A percentile compares a stretch with the other conserved stretches of the same genome.
Conservation (phyloP, 2,329 filamentous ascomycete species). For the Curvularia lunata region DNA sequence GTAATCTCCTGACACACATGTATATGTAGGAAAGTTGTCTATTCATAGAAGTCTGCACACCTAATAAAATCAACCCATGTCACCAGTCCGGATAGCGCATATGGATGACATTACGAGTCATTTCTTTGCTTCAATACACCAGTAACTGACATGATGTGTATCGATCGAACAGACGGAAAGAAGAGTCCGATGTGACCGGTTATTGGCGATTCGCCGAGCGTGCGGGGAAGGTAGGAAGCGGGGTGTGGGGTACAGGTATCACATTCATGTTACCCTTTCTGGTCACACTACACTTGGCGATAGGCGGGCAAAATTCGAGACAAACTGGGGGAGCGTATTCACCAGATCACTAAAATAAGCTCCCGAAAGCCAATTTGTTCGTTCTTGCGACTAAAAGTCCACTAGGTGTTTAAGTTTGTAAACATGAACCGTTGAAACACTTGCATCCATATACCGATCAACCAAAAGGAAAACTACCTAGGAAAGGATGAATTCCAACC, state of each 20-base stretch:
- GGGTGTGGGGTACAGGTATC: neutral
- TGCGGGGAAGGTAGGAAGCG: slow-evolving; percentile 2
- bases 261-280: neutral
- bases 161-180: neutral
- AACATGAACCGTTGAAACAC: neutral
- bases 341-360: neutral
- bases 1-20: too few relatives aligned
- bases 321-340: neutral
- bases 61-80: too few relatives aligned
- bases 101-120: slow-evolving; percentile 6
- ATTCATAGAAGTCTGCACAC: too few relatives aligned
- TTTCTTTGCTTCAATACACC: neutral
- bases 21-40: neutral
- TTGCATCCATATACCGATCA: neutral
- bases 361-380: too few relatives aligned
- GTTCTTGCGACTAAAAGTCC: neutral
- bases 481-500: slow-evolving; percentile 32
- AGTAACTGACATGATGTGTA: slow-evolving; percentile 4
- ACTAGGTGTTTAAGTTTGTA: neutral
- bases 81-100: too few relatives aligned
- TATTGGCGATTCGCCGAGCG: neutral
- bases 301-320: neutral
- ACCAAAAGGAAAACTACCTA: neutral
- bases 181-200: neutral
- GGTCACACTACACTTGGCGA: neutral